Evolutionary conservation across 306 rosid genomes (phyloP).

Genomic region (Lupinus albus): DNA sequence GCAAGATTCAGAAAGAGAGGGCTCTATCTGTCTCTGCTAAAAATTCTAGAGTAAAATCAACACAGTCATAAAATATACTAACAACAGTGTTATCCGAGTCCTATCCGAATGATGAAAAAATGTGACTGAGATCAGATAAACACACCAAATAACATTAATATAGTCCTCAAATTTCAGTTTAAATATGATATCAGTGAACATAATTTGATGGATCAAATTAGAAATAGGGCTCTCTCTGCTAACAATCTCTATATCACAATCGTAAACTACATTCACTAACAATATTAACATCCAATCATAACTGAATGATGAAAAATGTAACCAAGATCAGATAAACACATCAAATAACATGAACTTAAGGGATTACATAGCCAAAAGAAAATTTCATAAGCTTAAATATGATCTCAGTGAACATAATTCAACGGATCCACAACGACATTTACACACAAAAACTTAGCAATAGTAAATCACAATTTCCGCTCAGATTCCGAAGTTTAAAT

Average conservation of each 20-base stretch:
- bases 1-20: not conserved
- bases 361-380: not conserved
- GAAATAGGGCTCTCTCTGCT: not conserved
- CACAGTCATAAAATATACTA: not conserved
- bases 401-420: slow-evolving; percentile 9
- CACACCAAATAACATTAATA: slow-evolving; percentile 3
- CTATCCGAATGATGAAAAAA: slow-evolving; percentile 4
- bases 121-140: slow-evolving; percentile 10
- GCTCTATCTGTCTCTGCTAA: not conserved
- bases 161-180: not conserved
- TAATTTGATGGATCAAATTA: slow-evolving; percentile 22
- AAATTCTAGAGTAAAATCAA: not conserved
- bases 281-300: slow-evolving; percentile 6
- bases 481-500: not conserved
- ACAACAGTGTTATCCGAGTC: slow-evolving; percentile 1
- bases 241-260: not conserved
- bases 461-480: slow-evolving; percentile 3
- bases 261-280: not conserved
- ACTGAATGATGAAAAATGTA: slow-evolving; percentile 8
- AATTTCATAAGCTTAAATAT: not conserved
- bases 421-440: slow-evolving; percentile 9
- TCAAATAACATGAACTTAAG: not conserved
- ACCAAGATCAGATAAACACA: slow-evolving; percentile 11
- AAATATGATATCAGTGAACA: not conserved
- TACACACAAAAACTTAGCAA: slow-evolving; percentile 3